A percentile compares a stretch with the other conserved stretches of the same genome.
Conservation (phyloP, 495 filamentous ascomycete species). For the Neurospora sp. region DNA sequence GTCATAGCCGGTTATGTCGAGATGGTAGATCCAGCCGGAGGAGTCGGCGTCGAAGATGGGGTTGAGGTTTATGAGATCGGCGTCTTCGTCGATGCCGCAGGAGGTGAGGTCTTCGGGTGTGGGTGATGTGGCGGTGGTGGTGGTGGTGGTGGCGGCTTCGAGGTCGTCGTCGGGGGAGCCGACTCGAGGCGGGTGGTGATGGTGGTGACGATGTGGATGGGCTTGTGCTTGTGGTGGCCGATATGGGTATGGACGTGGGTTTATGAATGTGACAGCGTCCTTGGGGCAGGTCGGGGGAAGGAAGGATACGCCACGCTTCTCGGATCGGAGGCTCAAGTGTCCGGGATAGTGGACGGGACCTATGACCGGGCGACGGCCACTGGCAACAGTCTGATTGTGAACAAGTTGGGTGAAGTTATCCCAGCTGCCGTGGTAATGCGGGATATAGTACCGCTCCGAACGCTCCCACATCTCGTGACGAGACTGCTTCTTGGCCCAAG, state of each 20-base stretch:
- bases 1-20: slow-evolving; percentile 84
- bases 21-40: slow-evolving; percentile 77
- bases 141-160: slow-evolving; percentile 86
- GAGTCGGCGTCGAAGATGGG: slow-evolving; percentile 81
- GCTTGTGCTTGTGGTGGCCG: background rate
- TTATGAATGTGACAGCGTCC: slow-evolving; percentile 9
- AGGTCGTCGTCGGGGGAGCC: slow-evolving; percentile 53
- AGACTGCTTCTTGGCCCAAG: slow-evolving; percentile 71
- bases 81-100: slow-evolving; percentile 86
- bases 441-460: slow-evolving; percentile 82
- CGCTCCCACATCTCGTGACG: slow-evolving; percentile 86
- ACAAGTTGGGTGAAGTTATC: slow-evolving; percentile 62
- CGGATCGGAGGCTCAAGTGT: slow-evolving; percentile 45
- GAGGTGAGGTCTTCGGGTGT: slow-evolving; percentile 58
- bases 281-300: slow-evolving; percentile 40
- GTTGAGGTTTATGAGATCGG: slow-evolving; percentile 91
- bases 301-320: slow-evolving; percentile 50
- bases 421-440: slow-evolving; percentile 75
- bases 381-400: slow-evolving; percentile 34
- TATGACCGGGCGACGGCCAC: slow-evolving; percentile 60
- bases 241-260: background rate
- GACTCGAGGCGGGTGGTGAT: background rate
- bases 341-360: slow-evolving; percentile 60
- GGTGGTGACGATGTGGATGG: background rate
- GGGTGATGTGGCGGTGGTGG: slow-evolving; percentile 76